Conservation (phyloP, 2,329 filamentous ascomycete species). For the Fusarium cicatricum region DNA sequence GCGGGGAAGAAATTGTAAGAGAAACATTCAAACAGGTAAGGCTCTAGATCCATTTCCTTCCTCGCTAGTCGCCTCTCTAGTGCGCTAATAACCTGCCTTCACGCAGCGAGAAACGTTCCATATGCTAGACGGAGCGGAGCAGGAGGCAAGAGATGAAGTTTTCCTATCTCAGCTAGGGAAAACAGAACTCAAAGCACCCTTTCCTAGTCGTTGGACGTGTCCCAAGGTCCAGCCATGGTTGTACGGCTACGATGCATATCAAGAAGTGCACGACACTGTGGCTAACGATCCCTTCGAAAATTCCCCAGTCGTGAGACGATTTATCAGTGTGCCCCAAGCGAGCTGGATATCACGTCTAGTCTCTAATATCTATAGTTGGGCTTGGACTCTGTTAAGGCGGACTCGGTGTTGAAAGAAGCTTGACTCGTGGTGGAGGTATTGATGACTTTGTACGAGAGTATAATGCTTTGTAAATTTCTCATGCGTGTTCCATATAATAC, state of each 20-base stretch:
- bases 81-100: neutral
- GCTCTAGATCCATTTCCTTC: neutral
- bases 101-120: conserved; percentile 60
- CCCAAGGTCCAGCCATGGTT: conserved; percentile 70
- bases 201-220: conserved; percentile 67
- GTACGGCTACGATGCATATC: conserved; percentile 65
- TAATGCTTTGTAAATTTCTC: too few relatives aligned
- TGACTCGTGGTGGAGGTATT: too few relatives aligned
- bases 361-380: neutral
- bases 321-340: neutral
- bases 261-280: neutral
- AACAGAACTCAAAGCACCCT: conserved; percentile 57
- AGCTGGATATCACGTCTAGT: conserved; percentile 1
- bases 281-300: neutral
- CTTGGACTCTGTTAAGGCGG: neutral
- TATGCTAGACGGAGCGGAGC: conserved; percentile 62
- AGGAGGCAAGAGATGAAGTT: conserved; percentile 63
- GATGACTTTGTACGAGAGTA: too few relatives aligned
- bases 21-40: conserved; percentile 64
- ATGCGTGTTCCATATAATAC: too few relatives aligned
- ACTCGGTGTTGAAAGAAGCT: neutral
- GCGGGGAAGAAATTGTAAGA: conserved; percentile 62
- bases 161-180: conserved; percentile 64
- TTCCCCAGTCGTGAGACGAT: neutral
- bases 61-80: too few relatives aligned